A percentile compares a stretch with the other conserved stretches of the same genome.
Conservation (phyloP, 305 asterid genomes). For the Solanum hybrid region DNA sequence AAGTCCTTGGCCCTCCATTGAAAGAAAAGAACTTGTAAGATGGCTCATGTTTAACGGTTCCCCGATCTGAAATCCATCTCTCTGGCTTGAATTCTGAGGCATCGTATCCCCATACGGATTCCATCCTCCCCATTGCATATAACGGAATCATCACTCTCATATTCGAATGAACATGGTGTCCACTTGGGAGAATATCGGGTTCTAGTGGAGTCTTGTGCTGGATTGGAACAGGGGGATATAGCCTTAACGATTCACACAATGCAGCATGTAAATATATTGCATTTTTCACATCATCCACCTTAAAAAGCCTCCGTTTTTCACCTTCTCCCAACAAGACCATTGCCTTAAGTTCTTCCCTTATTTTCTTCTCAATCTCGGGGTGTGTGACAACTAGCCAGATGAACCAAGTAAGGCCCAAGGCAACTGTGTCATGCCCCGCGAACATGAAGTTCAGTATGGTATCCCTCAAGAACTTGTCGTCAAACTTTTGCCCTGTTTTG, state of each 20-base stretch:
- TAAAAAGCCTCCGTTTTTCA: conserved; percentile 22
- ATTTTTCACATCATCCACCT: conserved; percentile 21
- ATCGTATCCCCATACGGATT: conserved; percentile 44
- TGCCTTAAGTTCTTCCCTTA: conserved; percentile 31
- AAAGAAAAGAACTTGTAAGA: conserved; percentile 52
- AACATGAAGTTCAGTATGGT: conserved; percentile 50
- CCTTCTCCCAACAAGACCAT: not conserved
- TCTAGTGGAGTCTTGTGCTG: conserved; percentile 47
- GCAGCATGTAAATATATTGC: conserved; percentile 52
- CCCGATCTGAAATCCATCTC: conserved; percentile 50
- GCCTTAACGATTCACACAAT: conserved; percentile 49
- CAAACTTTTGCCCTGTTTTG: conserved; percentile 1
- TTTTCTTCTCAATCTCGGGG: conserved; percentile 33
- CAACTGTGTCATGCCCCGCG: conserved; percentile 61
- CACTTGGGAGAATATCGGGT: conserved; percentile 33
- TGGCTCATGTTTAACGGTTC: conserved; percentile 44
- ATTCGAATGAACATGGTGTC: conserved; percentile 38
- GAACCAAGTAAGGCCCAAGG: conserved; percentile 63
- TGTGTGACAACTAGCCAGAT: conserved; percentile 44
- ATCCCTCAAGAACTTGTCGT: conserved; percentile 43
- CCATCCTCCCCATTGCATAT: not conserved
- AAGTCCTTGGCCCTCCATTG: conserved; percentile 43
- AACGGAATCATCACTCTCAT: conserved; percentile 20
- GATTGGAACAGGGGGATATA: conserved; percentile 61
- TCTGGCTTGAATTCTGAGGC: conserved; percentile 44